These are phyloP conservation scores for Aspergillus aculeatinus DNA, from an alignment of 2,329 filamentous ascomycete species.

Conservation along the genomic window DNA sequence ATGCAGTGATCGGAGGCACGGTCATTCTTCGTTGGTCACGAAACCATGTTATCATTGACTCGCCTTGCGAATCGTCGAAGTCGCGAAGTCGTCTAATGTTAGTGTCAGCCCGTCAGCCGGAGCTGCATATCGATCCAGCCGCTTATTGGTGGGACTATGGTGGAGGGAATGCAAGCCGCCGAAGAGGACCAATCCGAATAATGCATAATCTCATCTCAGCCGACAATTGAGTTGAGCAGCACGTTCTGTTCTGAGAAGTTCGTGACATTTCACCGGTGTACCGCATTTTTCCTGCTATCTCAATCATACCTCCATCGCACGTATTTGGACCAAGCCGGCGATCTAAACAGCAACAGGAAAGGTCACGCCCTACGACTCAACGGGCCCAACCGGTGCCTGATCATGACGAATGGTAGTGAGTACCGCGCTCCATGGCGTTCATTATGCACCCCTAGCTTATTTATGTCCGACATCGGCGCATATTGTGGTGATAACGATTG, in stretches of 20 bases:
- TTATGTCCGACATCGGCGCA: background rate
- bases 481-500: background rate
- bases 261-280: background rate
- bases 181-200: background rate
- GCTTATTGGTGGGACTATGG: background rate
- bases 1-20: background rate
- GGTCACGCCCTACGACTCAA: background rate
- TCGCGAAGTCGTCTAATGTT: background rate
- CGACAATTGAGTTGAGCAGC: background rate
- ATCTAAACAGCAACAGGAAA: background rate
- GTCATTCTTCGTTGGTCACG: background rate
- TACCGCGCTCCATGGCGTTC: background rate
- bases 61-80: background rate
- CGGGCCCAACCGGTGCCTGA: background rate
- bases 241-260: background rate
- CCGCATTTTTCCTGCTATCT: background rate
- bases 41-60: background rate
- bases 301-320: background rate
- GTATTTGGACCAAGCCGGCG: background rate
- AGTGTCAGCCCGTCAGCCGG: background rate
- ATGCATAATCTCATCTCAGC: background rate
- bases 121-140: background rate
- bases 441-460: background rate
- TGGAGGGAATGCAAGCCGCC: background rate
- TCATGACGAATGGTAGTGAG: background rate